phyloP scores from a whole-genome alignment of 768 basidiomycete genomes.

The Cyclocybe cylindracea region DNA sequence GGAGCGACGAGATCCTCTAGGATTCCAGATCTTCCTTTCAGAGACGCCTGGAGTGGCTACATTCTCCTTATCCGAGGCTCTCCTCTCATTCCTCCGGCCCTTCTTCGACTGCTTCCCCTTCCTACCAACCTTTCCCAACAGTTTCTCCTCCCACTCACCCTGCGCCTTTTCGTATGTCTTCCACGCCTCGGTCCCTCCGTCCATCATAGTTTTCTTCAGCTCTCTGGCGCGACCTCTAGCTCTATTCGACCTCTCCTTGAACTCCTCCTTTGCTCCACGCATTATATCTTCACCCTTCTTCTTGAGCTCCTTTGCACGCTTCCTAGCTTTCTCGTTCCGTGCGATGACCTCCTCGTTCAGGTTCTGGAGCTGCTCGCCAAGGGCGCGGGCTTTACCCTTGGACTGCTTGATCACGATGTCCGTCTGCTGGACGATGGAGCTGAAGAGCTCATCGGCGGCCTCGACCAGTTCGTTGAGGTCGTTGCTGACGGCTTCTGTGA shows the following conservation, averaged over 20 bases:
- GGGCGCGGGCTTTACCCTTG: constrained; percentile 44
- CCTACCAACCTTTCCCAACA: not conserved
- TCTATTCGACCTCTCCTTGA: constrained; percentile 40
- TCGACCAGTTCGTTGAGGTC: constrained; percentile 60
- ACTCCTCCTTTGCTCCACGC: constrained; percentile 39
- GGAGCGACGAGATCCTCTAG: too few relatives aligned
- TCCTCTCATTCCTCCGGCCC: too few relatives aligned
- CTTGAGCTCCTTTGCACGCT: constrained; percentile 53
- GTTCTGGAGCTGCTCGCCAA: constrained; percentile 44
- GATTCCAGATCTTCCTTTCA: too few relatives aligned
- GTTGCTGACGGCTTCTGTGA: constrained; percentile 43
- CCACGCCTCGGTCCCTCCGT: constrained; percentile 29
- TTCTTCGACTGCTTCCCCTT: too few relatives aligned
- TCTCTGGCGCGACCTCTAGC: constrained; percentile 45
- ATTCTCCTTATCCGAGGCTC: too few relatives aligned
- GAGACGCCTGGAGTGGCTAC: too few relatives aligned
- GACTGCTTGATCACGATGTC: constrained; percentile 46
- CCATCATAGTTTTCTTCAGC: constrained; percentile 37
- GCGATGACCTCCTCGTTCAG: constrained; percentile 43
- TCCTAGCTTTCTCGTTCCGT: constrained; percentile 53
- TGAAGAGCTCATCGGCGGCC: constrained; percentile 58
- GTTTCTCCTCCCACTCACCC: constrained; percentile 5
- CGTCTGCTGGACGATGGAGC: constrained; percentile 52
- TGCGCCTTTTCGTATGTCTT: constrained; percentile 10
- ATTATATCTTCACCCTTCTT: constrained; percentile 49